These are phyloP conservation scores for Metschnikowia chrysomelidarum DNA, from an alignment of 805 yeast genomes.

Conservation along the genomic window DNA sequence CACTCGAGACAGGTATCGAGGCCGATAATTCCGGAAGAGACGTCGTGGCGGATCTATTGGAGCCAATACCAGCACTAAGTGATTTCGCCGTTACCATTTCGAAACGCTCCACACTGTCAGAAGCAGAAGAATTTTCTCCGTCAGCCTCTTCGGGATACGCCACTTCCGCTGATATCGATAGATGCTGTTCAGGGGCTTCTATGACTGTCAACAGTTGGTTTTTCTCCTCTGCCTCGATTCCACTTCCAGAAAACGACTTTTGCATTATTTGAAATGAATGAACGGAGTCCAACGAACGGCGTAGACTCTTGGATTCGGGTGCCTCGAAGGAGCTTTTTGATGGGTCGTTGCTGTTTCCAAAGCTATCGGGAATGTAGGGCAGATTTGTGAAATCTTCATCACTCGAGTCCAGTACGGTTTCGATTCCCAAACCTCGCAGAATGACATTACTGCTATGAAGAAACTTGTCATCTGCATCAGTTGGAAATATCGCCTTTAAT, in stretches of 20 bases:
- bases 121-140: conserved; percentile 1
- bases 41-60: conserved; percentile 5
- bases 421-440: conserved; percentile 18
- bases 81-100: conserved; percentile 16
- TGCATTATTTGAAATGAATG: conserved; percentile 14
- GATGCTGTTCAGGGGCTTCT: conserved; percentile 1
- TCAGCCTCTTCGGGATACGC: conserved; percentile 12
- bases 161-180: conserved; percentile 12
- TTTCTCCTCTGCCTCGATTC: conserved; percentile 11
- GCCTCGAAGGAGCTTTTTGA: conserved; percentile 1
- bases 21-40: conserved; percentile 20
- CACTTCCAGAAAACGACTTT: conserved; percentile 13
- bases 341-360: too few relatives aligned
- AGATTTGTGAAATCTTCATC: conserved; percentile 5
- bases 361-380: conserved; percentile 1
- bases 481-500: conserved; percentile 34
- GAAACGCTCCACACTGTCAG: conserved; percentile 15
- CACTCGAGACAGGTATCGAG: conserved; percentile 2
- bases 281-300: conserved; percentile 10
- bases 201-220: conserved; percentile 9
- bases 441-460: conserved; percentile 10
- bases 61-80: background rate
- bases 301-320: background rate
- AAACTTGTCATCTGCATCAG: conserved; percentile 13
- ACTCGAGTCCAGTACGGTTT: conserved; percentile 12